Base-by-base conservation (phyloP, 495 filamentous ascomycete species). In the Podospora appendiculata region DNA sequence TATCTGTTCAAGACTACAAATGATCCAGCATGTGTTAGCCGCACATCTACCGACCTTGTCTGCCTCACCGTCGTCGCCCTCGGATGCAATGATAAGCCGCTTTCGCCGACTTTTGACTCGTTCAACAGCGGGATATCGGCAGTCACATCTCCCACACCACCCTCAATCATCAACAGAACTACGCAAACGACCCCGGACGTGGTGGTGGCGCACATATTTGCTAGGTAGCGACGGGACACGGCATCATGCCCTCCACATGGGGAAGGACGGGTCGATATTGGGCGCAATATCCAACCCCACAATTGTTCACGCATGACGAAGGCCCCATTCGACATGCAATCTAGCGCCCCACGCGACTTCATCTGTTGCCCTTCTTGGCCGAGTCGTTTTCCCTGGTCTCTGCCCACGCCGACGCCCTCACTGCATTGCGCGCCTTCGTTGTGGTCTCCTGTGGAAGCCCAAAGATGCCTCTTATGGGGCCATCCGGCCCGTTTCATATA, bases 401-500 rank as follows among this genome's bases (percentile, higher is more conserved):
- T 35, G 17, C 32, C 39, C 43, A 40, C 39, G 17, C 32, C 39
- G 38, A 40, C 39, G 32, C n/a, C 40, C 41, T 47, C 16, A 39
- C 46, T 51, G 49, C 55, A 56, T 57, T 45, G n/a, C 18, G 16
- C 25, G 50, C 47, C 12, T n/a, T n/a, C n/a, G 18, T 35, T 43
- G 48, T 51, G 38, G 14, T 34, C 36, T 38, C 17, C 33, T 48
- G 16, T 46, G 34, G 53, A 49, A 44, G 45, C 47, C 53, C 25
- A 56, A 44, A 57, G 42, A 35, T 13, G 19, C 3, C 48, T 34
- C 40, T 18, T 33, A 18, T 39, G 52, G 54, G 53, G 34, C 16
- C 12, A 54, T 32, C 39, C 63, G 58, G 60, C 25, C 63, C 58
- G 54, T 56, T 55, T 61, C 50, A 57, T 59, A 60, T 60, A 63